Base-by-base conservation (phyloP, 2,329 filamentous ascomycete species). In the Verticillium isaacii region DNA sequence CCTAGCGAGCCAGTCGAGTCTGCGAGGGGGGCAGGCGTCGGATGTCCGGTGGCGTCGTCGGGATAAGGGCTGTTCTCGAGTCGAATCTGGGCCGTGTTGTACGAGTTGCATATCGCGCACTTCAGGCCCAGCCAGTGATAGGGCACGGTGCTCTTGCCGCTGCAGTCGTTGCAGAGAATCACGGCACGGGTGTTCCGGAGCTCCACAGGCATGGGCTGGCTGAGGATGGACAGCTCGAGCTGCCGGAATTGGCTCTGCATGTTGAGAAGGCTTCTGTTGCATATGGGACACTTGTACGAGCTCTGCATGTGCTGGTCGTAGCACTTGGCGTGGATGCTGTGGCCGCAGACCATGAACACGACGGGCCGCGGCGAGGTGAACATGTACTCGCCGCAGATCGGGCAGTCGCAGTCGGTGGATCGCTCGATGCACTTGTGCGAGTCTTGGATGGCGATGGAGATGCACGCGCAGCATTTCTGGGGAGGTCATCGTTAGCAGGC, bases 91-190 rank as follows among this genome's bases (percentile, higher is more conserved):
- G 83, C 85, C 0, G 88, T 91, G 69, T 91, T 91, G 69, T 89
- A 91, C 3, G 87, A 90, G 52, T 82, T 78, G 70, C 88, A 91
- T 39, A 89, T 85, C 15, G 83, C 88, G 72, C 95, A 99, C 75
- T 96, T 97, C 56, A 97, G 80, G 0, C 95, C 95, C 5, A 98
- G 80, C 92, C 95, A 99, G 75, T 99, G 95, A 72, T 96, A 99
- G 34, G 85, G 84, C 25, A 95, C 92, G 25, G 90, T 90, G 64
- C 90, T 93, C 72, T 93, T 93, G 14, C 91, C 90, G 56, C 89
- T 91, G 76, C 95, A 99, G 76, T 99, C 95, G 73, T 99, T 98
- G 76, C 95, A 99, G 64, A 93, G 86, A 58, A 98, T 86, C 65
- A 93, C 85, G 15, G 93, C 94, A 65, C 88, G 88, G 5, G 91